Conservation (phyloP, 768 basidiomycete genomes). For the Pisolithus microcarpus region DNA sequence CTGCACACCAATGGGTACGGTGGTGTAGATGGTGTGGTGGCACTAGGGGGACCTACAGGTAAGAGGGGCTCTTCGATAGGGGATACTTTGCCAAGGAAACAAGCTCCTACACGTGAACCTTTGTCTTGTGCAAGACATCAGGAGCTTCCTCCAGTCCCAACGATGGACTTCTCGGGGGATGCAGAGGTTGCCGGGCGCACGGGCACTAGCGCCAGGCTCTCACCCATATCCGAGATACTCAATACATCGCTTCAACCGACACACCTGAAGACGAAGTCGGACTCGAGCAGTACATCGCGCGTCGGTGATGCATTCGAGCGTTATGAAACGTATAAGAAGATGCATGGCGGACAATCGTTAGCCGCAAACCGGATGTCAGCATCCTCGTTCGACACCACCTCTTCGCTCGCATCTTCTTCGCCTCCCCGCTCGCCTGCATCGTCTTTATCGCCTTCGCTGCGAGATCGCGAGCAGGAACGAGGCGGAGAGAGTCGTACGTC, state of each 20-base stretch:
- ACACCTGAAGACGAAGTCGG: conserved; percentile 9
- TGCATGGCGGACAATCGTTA: conserved; percentile 25
- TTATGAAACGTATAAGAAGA: conserved; percentile 73
- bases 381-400: conserved; percentile 47
- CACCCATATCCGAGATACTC: background rate
- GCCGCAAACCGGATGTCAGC: conserved; percentile 48
- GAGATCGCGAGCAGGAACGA: conserved; percentile 24
- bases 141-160: conserved; percentile 51
- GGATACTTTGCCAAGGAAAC: conserved; percentile 11
- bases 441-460: conserved; percentile 24
- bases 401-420: conserved; percentile 23
- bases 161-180: conserved; percentile 18
- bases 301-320: conserved; percentile 85
- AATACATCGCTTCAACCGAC: background rate
- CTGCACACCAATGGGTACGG: background rate
- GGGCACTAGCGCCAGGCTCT: background rate
- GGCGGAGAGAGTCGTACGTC: conserved; percentile 35
- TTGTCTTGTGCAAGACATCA: conserved; percentile 23
- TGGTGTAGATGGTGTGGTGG: background rate
- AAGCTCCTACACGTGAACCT: conserved; percentile 7
- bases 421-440: conserved; percentile 35
- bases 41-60: background rate
- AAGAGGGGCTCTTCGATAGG: background rate
- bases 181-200: background rate
- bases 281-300: conserved; percentile 12